Conservation (phyloP, 441 rosid genomes). For the Theobroma grandiflorum region DNA sequence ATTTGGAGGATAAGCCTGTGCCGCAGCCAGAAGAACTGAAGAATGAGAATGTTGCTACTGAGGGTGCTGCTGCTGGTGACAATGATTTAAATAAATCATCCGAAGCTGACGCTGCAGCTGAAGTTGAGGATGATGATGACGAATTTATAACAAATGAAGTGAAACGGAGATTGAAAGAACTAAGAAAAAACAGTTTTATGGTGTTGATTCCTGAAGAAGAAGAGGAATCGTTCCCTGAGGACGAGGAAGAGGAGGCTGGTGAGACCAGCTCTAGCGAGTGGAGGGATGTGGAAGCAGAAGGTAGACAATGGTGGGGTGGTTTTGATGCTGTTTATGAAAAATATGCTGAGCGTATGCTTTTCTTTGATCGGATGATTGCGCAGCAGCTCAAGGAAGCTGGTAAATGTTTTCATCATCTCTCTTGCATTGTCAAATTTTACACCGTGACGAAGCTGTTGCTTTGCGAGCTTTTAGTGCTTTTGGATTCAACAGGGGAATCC, state of each 20-base stretch:
- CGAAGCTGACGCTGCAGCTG: slow-evolving; percentile 45
- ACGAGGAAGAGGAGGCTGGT: slow-evolving; percentile 63
- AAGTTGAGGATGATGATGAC: slow-evolving; percentile 86
- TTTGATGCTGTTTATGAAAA: slow-evolving; percentile 89
- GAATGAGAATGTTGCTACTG: slow-evolving; percentile 43
- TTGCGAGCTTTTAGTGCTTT: not conserved
- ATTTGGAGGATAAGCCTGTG: slow-evolving; percentile 55
- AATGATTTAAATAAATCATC: slow-evolving; percentile 46
- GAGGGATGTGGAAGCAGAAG: slow-evolving; percentile 95
- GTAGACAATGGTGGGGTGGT: slow-evolving; percentile 96
- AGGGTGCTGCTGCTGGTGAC: slow-evolving; percentile 30
- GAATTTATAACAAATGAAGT: slow-evolving; percentile 95
- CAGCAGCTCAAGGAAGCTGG: slow-evolving; percentile 76
- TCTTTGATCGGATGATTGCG: slow-evolving; percentile 76
- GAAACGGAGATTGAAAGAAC: slow-evolving; percentile 87
- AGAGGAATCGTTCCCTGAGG: slow-evolving; percentile 66
- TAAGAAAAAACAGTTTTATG: slow-evolving; percentile 93
- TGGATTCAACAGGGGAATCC: not conserved
- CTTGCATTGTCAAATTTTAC: slow-evolving; percentile 14
- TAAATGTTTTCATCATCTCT: slow-evolving; percentile 35
- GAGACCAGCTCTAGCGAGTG: slow-evolving; percentile 72
- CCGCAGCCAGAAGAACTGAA: slow-evolving; percentile 54
- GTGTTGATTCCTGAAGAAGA: slow-evolving; percentile 96
- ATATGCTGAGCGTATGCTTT: slow-evolving; percentile 89
- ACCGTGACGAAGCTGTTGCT: not conserved